Evolutionary conservation across 768 basidiomycete genomes (phyloP).

Genomic region (Leccinum ochraceum): DNA sequence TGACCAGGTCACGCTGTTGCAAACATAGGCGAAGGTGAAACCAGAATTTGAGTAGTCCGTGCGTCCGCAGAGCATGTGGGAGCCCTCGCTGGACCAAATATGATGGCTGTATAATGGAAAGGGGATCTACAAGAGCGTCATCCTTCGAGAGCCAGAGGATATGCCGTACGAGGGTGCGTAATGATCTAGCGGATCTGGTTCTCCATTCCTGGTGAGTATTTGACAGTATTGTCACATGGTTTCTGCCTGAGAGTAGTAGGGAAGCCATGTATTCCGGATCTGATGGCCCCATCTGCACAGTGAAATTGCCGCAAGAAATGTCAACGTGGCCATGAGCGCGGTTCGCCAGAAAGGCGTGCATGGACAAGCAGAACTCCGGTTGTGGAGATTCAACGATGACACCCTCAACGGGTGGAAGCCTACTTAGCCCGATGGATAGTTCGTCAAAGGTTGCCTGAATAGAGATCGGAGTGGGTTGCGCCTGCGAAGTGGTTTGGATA

Average conservation of each 20-base stretch:
- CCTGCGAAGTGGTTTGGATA: too few species aligned
- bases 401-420: too few species aligned
- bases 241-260: slow-evolving; percentile 15
- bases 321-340: slow-evolving; percentile 8
- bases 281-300: slow-evolving; percentile 29
- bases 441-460: too few species aligned
- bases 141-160: slow-evolving; percentile 54
- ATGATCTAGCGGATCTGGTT: slow-evolving; percentile 31
- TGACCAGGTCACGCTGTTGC: slow-evolving; percentile 49
- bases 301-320: slow-evolving; percentile 25
- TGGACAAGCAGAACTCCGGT: slow-evolving; percentile 16
- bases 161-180: slow-evolving; percentile 43
- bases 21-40: slow-evolving; percentile 61
- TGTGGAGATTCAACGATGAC: too few species aligned
- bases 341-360: slow-evolving; percentile 21
- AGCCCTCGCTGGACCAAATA: slow-evolving; percentile 76
- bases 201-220: slow-evolving; percentile 32
- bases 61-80: slow-evolving; percentile 66
- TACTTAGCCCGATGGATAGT: too few species aligned
- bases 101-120: slow-evolving; percentile 83
- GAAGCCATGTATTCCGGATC: slow-evolving; percentile 32
- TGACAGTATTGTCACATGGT: slow-evolving; percentile 14
- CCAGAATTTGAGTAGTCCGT: slow-evolving; percentile 72
- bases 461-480: too few species aligned
- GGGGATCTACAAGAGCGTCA: slow-evolving; percentile 62